phyloP scores from a whole-genome alignment of 139 green algal genomes.

The Picochlorum sp. region DNA sequence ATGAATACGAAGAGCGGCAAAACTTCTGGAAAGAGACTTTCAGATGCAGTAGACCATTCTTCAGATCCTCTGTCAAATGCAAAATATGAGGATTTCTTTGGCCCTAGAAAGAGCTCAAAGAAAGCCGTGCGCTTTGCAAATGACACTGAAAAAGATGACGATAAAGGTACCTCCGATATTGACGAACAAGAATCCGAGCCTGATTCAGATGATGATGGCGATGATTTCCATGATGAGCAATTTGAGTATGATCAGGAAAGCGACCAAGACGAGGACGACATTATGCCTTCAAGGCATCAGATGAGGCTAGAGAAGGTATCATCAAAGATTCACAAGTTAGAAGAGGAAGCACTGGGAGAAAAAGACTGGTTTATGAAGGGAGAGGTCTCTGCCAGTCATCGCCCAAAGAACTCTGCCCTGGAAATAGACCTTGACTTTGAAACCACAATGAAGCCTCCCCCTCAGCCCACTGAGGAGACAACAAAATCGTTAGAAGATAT shows the following conservation, averaged over 20 bases:
- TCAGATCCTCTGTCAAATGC: slow-evolving; percentile 6
- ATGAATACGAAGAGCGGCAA: background rate
- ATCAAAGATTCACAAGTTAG: slow-evolving; percentile 41
- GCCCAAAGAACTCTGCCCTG: slow-evolving; percentile 84
- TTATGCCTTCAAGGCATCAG: slow-evolving; percentile 53
- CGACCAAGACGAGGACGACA: slow-evolving; percentile 8
- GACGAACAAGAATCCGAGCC: slow-evolving; percentile 12
- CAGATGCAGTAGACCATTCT: slow-evolving; percentile 1
- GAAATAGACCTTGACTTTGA: slow-evolving; percentile 95
- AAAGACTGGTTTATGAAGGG: slow-evolving; percentile 75
- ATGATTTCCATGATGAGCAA: slow-evolving; percentile 15
- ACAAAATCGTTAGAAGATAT: slow-evolving; percentile 77
- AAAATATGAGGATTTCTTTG: slow-evolving; percentile 73
- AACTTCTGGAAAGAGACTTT: background rate
- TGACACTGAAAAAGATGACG: slow-evolving; percentile 1
- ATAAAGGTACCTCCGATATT: background rate
- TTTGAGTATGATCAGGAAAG: slow-evolving; percentile 10
- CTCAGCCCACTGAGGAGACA: slow-evolving; percentile 70
- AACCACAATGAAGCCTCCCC: slow-evolving; percentile 55
- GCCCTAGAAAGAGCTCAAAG: slow-evolving; percentile 10
- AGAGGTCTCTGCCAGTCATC: slow-evolving; percentile 49
- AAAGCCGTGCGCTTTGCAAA: background rate
- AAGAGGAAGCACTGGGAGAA: slow-evolving; percentile 58
- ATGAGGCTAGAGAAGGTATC: slow-evolving; percentile 34
- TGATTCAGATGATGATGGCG: slow-evolving; percentile 19